phyloP scores from a whole-genome alignment of 1,284 basidiomycete species.

The Rhodofomes roseus region DNA sequence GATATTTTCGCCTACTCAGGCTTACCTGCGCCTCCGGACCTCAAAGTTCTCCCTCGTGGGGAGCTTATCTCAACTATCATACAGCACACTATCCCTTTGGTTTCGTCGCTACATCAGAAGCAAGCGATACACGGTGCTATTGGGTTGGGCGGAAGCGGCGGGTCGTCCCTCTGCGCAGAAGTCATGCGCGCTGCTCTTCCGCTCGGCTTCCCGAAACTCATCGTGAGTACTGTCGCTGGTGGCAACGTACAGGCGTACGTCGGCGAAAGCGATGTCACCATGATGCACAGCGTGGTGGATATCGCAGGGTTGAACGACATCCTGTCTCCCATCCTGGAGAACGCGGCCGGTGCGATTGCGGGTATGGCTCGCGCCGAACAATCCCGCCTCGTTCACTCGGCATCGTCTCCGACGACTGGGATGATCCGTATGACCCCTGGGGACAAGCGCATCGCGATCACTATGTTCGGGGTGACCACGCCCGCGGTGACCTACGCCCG shows the following conservation, averaged over 20 bases:
- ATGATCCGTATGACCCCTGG: background rate
- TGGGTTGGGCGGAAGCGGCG: constrained; percentile 20
- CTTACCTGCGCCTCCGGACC: constrained; percentile 5
- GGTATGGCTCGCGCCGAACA: constrained; percentile 20
- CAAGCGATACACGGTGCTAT: constrained; percentile 14
- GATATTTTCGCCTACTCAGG: constrained; percentile 11
- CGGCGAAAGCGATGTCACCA: constrained; percentile 17
- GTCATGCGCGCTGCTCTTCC: constrained; percentile 19
- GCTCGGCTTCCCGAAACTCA: constrained; percentile 22
- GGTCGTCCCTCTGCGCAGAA: constrained; percentile 18
- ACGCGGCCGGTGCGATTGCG: constrained; percentile 21
- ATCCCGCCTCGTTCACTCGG: background rate
- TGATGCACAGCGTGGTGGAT: constrained; percentile 24
- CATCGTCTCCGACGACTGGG: background rate
- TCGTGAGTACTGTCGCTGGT: constrained; percentile 22
- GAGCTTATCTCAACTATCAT: constrained; percentile 16
- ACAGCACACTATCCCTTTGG: constrained; percentile 10
- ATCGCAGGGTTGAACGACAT: constrained; percentile 24
- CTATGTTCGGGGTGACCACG: constrained; percentile 24
- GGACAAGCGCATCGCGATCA: constrained; percentile 19
- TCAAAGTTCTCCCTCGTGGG: constrained; percentile 15
- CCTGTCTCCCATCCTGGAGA: constrained; percentile 21
- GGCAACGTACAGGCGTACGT: constrained; percentile 21
- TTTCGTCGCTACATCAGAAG: constrained; percentile 8
- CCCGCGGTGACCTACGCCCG: constrained; percentile 22